Evolutionary conservation across 257 asterid genomes (phyloP), one percentile per base, ranked within the genome.

Genomic region (Solanum tarijense): DNA sequence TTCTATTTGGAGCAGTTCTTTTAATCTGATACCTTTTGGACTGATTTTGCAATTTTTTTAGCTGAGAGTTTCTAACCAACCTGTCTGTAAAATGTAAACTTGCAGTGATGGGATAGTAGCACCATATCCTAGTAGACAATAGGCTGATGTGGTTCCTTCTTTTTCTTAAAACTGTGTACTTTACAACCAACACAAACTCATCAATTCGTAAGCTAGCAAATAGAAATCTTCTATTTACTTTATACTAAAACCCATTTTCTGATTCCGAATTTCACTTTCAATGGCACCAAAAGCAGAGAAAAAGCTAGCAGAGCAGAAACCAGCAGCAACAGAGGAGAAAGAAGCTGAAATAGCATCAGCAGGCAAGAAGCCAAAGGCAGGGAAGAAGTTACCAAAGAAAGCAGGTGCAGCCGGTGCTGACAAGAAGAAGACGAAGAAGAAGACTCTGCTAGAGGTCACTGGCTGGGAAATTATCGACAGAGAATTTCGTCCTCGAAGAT

Each of bases 381-480:
- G 32, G 75, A 68, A 69, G 75, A 31, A 71, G 78, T 31, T 71
- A 31, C 13, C 12, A 31, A 16, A 71, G 76, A 36, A 31, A 69
- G 76, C 39, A 62, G 39, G n/a, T 69, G 76, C 76, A 68, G 75
- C 75, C 7, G 36, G 21, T 29, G 36, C 75, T 27, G 75, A 13
- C 78, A 71, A 71, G n/a, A 71, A 71, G 9, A 65, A 9, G 14
- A 52, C 4, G 60, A 60, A 23, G 35, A 66, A 25, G 35, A 69
- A 60, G 69, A 60, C 29, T 60, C 68, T 20, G 12, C 27, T 58
- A 21, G 68, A 58, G 68, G 27, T 5, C 68, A 60, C 27, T 93
- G 83, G 98, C 98, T 29, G 99, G 98, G 87, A 94, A 92, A 89
- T 89, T 97, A 92, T 89, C 96, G 91, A 73, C 62, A 90, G 96